Evolutionary conservation across 176 grass and related monocot species (phyloP).

Genomic region (Phragmites australis): DNA sequence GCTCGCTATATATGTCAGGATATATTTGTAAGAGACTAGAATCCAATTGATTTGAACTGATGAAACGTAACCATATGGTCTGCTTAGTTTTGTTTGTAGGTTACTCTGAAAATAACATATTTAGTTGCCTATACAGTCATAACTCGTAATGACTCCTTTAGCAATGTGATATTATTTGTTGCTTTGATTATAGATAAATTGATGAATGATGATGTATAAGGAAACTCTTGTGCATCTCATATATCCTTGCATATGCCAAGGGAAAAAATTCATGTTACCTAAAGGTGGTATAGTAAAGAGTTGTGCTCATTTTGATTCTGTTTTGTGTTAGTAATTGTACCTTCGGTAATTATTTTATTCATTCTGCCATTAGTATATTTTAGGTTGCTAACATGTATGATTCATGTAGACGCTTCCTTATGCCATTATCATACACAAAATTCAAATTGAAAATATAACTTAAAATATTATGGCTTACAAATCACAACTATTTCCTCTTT

Average conservation of each 20-base stretch:
- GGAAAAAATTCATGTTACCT: not conserved
- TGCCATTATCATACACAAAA: not conserved
- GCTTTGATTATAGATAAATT: not conserved
- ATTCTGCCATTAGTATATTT: not conserved
- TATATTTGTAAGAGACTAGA: slow-evolving; percentile 10
- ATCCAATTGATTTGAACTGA: not conserved
- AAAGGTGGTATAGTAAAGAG: not conserved
- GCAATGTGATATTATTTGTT: not conserved
- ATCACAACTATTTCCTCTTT: not conserved
- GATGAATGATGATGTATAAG: not conserved
- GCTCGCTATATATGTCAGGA: not conserved
- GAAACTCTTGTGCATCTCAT: no score
- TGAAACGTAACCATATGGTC: not conserved
- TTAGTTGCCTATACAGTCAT: not conserved
- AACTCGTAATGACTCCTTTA: not conserved
- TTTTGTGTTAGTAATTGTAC: slow-evolving; percentile 25
- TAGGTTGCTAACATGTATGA: not conserved
- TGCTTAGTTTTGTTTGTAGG: slow-evolving; percentile 4
- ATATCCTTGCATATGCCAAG: slow-evolving; percentile 10
- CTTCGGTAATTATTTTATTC: not conserved
- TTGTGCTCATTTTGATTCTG: not conserved
- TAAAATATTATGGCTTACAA: not conserved
- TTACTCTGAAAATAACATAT: slow-evolving; percentile 5
- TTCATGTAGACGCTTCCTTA: slow-evolving; percentile 1
- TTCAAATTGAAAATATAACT: not conserved